phyloP scores from a whole-genome alignment of 306 rosid genomes.

The Rubus parviflorus region DNA sequence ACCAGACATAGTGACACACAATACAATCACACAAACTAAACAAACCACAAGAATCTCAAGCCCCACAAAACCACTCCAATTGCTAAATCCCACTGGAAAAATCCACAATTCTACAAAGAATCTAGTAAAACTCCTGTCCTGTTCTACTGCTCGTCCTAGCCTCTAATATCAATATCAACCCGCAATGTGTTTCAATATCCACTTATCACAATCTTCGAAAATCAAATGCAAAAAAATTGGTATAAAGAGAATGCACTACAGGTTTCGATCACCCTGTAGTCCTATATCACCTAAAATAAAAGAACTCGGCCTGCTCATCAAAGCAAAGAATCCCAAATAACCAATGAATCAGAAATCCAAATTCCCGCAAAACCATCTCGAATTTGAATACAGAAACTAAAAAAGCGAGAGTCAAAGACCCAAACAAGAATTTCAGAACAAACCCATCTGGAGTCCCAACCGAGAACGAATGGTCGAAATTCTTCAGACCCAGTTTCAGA shows the following conservation, averaged over 20 bases:
- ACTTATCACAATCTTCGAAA: constrained; percentile 4
- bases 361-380: constrained; percentile 23
- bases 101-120: constrained; percentile 11
- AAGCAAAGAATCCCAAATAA: constrained; percentile 12
- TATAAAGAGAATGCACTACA: background rate
- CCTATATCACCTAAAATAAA: constrained; percentile 26
- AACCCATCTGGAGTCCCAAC: constrained; percentile 32
- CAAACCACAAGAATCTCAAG: constrained; percentile 31
- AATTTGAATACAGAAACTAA: constrained; percentile 29
- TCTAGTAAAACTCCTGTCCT: background rate
- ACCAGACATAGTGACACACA: constrained; percentile 69
- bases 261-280: background rate
- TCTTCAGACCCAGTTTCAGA: constrained; percentile 30
- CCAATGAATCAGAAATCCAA: constrained; percentile 28
- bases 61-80: constrained; percentile 23
- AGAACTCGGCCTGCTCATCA: constrained; percentile 29
- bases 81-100: constrained; percentile 20
- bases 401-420: constrained; percentile 13
- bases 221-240: constrained; percentile 7
- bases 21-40: constrained; percentile 23
- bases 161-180: constrained; percentile 23
- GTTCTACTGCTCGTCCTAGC: background rate
- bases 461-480: constrained; percentile 21
- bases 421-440: constrained; percentile 37
- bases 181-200: constrained; percentile 26